A percentile compares a stretch with the other conserved stretches of the same genome.
These are phyloP conservation scores for Sugiyamaella smithiae DNA, from an alignment of 805 yeast species.

Conservation along the genomic window DNA sequence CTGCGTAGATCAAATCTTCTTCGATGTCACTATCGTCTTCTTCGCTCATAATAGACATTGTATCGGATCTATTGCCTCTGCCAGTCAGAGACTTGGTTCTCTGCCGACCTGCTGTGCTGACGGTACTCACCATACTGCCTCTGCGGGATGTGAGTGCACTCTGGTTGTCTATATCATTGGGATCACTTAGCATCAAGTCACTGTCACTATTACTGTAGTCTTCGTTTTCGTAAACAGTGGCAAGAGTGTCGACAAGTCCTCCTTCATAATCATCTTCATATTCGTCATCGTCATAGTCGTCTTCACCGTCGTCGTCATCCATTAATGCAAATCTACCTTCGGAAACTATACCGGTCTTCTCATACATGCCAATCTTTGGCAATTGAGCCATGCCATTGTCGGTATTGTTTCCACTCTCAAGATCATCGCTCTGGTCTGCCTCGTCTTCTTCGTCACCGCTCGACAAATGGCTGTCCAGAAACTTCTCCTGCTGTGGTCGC, in stretches of 20 bases:
- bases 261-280: conserved; percentile 24
- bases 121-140: background rate
- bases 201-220: conserved; percentile 12
- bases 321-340: background rate
- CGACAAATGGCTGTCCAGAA: background rate
- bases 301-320: conserved; percentile 9
- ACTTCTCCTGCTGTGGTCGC: background rate
- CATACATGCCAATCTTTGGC: background rate
- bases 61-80: conserved; percentile 7
- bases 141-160: conserved; percentile 14
- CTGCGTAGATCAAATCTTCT: conserved; percentile 39
- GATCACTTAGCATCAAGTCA: conserved; percentile 11
- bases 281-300: conserved; percentile 19
- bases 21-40: conserved; percentile 43
- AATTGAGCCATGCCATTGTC: background rate
- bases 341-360: background rate
- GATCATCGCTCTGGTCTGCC: no score
- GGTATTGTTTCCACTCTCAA: background rate
- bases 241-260: conserved; percentile 20
- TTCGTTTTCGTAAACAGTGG: conserved; percentile 18
- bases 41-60: conserved; percentile 37
- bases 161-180: conserved; percentile 8
- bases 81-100: background rate
- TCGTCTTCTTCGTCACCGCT: conserved; percentile 8
- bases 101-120: background rate